These are phyloP conservation scores for Chlamydomonas applanata DNA, from an alignment of 139 green algal genomes.

Conservation along the genomic window DNA sequence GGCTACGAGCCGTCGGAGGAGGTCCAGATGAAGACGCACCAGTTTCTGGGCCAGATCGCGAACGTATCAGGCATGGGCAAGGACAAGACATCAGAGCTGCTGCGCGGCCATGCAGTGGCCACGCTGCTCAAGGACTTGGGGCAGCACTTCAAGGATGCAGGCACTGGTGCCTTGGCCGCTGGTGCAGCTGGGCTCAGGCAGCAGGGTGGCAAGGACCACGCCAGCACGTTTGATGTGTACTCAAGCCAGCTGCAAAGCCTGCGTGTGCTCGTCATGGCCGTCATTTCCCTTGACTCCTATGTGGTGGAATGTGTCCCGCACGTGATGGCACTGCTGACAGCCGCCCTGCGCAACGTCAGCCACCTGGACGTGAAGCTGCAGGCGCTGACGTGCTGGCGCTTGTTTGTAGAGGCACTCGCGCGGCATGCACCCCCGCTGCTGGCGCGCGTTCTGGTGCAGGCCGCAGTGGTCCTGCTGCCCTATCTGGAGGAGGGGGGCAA, in stretches of 20 bases:
- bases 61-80: background rate
- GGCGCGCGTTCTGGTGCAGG: conserved; percentile 55
- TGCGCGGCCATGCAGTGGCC: conserved; percentile 36
- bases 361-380: conserved; percentile 31
- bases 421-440: conserved; percentile 48
- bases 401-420: conserved; percentile 35
- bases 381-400: conserved; percentile 42
- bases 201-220: background rate
- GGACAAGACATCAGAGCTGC: conserved; percentile 14
- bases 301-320: conserved; percentile 21
- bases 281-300: conserved; percentile 12
- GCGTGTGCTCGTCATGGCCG: conserved; percentile 14
- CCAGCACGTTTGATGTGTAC: background rate
- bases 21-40: too few relatives aligned
- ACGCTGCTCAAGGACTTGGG: conserved; percentile 37
- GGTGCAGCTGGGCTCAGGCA: background rate
- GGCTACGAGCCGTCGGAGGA: conserved; percentile 4
- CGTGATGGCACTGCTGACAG: conserved; percentile 54
- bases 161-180: background rate
- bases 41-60: conserved; percentile 17
- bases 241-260: conserved; percentile 15
- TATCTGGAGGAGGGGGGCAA: conserved; percentile 54
- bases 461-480: conserved; percentile 72
- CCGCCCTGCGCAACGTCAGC: conserved; percentile 19
- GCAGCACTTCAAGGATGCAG: conserved; percentile 13